These are phyloP conservation scores for Colletotrichum tropicale DNA, from an alignment of 2,329 filamentous ascomycete genomes.

Conservation along the genomic window DNA sequence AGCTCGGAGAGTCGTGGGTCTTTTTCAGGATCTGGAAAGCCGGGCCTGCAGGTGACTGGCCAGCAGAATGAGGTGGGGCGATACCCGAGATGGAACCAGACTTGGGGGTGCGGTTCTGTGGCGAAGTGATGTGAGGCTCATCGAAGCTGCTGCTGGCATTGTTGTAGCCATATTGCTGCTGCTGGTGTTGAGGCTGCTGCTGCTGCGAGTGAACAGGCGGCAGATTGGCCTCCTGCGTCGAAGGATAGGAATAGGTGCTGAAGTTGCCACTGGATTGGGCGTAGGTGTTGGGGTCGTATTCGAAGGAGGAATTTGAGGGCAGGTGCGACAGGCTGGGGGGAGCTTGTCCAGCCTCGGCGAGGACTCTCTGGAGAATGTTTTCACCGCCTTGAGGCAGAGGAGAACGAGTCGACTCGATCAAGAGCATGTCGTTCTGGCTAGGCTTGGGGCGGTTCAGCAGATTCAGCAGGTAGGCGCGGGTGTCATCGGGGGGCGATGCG, in stretches of 20 bases:
- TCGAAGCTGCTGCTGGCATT: constrained; percentile 37
- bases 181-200: constrained; percentile 24
- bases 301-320: constrained; percentile 22
- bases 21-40: constrained; percentile 58
- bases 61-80: constrained; percentile 26
- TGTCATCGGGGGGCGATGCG: constrained; percentile 66
- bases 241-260: constrained; percentile 20
- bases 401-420: constrained; percentile 46
- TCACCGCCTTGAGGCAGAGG: constrained; percentile 21
- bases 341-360: constrained; percentile 16
- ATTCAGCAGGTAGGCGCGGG: constrained; percentile 85
- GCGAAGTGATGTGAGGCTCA: constrained; percentile 43
- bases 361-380: constrained; percentile 17
- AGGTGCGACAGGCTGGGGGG: constrained; percentile 18
- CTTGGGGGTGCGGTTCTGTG: constrained; percentile 46
- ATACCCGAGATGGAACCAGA: constrained; percentile 37
- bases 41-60: constrained; percentile 35
- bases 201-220: constrained; percentile 23
- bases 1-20: constrained; percentile 38
- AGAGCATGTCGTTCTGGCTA: constrained; percentile 57
- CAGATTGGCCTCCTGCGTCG: constrained; percentile 17
- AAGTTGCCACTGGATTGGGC: constrained; percentile 25
- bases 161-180: constrained; percentile 24
- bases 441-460: constrained; percentile 82
- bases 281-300: constrained; percentile 25